These are phyloP conservation scores for Pistacia atlantica DNA, from an alignment of 345 rosid genomes.

Conservation along the genomic window DNA sequence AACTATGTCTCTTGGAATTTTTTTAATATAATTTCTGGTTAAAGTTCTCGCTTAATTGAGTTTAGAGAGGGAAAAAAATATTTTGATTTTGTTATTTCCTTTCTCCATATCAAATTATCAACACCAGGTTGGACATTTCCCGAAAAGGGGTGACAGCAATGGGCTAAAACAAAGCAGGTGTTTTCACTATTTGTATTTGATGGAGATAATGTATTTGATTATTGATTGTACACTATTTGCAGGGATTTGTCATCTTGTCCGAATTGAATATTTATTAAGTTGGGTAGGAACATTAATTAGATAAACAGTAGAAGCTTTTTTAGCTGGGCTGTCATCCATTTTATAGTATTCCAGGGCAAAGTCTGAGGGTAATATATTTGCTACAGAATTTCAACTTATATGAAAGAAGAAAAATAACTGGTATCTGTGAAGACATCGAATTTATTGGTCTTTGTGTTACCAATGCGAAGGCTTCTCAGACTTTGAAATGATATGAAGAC, in stretches of 20 bases:
- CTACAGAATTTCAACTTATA: background rate
- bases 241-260: background rate
- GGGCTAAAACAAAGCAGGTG: background rate
- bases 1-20: background rate
- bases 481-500: no score
- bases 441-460: no score
- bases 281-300: slow-evolving; percentile 1
- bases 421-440: no score
- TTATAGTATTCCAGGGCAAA: no score
- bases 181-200: background rate
- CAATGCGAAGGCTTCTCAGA: no score
- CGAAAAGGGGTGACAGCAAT: background rate
- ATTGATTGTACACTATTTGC: background rate
- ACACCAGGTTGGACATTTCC: background rate
- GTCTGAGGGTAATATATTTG: no score
- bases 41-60: background rate
- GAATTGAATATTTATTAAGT: background rate
- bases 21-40: background rate
- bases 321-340: no score
- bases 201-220: background rate
- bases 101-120: background rate
- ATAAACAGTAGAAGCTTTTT: no score
- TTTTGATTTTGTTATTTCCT: no score
- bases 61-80: no score
- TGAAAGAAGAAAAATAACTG: background rate